Base-by-base conservation (phyloP, 305 asterid species). In the Withania somnifera region DNA sequence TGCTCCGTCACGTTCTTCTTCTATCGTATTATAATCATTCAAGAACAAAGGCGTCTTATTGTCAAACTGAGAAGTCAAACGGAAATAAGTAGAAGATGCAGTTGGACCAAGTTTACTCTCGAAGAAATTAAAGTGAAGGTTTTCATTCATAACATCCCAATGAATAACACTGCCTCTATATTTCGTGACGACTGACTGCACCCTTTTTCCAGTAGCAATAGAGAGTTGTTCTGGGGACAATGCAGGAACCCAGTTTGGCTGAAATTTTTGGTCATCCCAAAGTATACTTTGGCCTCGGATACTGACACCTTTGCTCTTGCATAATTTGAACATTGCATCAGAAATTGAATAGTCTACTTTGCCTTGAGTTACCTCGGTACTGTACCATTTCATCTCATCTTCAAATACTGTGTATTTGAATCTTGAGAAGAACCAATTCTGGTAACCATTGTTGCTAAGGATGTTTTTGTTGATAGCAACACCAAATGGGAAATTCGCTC, bases 131-230 rank as follows among this genome's bases (percentile, higher is more conserved):
- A 36, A 83, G 19, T 92, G 97, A 40, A 92, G 7, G 58, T 91
- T 93, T 86, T 94, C 98, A 56, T 93, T 94, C 40, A 89, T 79
- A 0, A 91, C 97, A 58, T 94, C 98, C 97, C 98, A 94, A 7
- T 90, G 94, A 20, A 94, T 67, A 3, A 94, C 52, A 36, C 88
- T 71, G 6, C 95, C 91, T 3, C 5, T 32, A 63, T 94, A 94
- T 78, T 90, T 84, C 1, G 36, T 13, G 47, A 87, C 36, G 7
- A 89, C 75, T 0, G 94, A 89, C 0, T 7, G 32, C 1, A 91
- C 80, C 61, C 98, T 79, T 64, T 13, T 66, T 2, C 58, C 6
- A 1, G 85, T 77, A 0, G 91, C 94, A 0, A 58, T 40, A 19
- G 42, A 7, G 45, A 91, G 45, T 63, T 90, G 92, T 36, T 52